Evolutionary conservation across 1,139 yeast species (phyloP).

Genomic region (Zhuliangozyma parablackwelliae): DNA sequence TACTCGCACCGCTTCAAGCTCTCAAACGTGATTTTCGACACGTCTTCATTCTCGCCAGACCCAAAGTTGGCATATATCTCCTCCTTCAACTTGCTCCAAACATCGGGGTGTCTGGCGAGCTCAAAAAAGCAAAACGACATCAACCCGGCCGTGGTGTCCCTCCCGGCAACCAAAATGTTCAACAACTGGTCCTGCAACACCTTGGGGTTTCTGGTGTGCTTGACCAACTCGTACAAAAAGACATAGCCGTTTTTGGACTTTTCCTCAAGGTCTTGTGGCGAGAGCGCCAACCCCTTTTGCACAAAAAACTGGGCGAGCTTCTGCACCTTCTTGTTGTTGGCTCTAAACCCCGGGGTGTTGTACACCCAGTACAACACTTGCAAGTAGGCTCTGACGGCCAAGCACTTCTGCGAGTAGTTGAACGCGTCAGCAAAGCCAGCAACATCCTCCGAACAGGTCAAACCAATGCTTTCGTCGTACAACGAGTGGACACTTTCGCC

Average conservation of each 20-base stretch:
- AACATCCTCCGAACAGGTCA: conserved; percentile 13
- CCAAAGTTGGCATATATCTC: conserved; percentile 33
- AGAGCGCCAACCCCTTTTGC: conserved; percentile 21
- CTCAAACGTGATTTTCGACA: conserved; percentile 33
- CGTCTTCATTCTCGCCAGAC: conserved; percentile 18
- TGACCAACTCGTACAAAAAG: conserved; percentile 40
- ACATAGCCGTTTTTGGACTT: conserved; percentile 20
- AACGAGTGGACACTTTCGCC: conserved; percentile 29
- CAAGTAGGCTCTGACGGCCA: conserved; percentile 25
- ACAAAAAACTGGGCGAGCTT: conserved; percentile 23
- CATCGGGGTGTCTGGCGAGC: conserved; percentile 35
- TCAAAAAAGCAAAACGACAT: conserved; percentile 36
- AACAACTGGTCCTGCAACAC: conserved; percentile 40
- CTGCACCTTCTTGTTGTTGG: conserved; percentile 18
- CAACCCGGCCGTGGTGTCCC: conserved; percentile 45
- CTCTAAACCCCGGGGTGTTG: conserved; percentile 18
- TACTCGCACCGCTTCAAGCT: conserved; percentile 46
- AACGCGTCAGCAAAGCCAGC: conserved; percentile 25
- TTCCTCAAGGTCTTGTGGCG: conserved; percentile 22
- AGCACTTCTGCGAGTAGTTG: conserved; percentile 22
- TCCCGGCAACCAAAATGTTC: conserved; percentile 41
- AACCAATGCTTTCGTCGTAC: conserved; percentile 23
- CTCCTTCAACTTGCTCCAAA: conserved; percentile 27
- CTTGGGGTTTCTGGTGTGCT: conserved; percentile 37
- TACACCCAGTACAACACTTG: conserved; percentile 22